A percentile compares a stretch with the other conserved stretches of the same genome.
Evolutionary conservation across 2,329 filamentous ascomycete genomes (phyloP).

Genomic region (Aureobasidium sp.): DNA sequence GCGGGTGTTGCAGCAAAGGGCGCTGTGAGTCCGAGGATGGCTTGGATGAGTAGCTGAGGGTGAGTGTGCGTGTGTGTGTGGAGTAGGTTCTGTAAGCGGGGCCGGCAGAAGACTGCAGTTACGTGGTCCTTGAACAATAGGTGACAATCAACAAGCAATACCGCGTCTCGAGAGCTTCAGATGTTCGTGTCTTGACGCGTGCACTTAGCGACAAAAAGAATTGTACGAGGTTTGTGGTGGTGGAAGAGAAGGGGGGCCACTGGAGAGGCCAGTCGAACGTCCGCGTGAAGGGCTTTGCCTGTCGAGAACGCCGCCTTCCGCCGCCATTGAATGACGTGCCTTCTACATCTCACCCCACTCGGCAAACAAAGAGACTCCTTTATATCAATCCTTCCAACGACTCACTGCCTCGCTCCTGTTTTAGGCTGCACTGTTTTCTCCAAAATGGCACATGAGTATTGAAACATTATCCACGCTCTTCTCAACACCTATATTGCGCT

Average conservation of each 20-base stretch:
- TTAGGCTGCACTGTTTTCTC: not conserved
- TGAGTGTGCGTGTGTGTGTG: not conserved
- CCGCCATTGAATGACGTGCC: not conserved
- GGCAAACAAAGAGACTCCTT: not conserved
- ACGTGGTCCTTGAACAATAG: not conserved
- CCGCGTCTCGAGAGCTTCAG: not conserved
- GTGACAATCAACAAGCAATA: not conserved
- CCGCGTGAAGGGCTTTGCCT: not conserved
- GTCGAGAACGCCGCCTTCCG: not conserved
- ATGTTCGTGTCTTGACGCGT: not conserved
- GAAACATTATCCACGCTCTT: not conserved
- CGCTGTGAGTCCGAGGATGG: not conserved
- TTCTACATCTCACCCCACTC: not conserved
- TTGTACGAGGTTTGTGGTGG: not conserved
- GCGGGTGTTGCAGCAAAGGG: not conserved
- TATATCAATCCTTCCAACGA: not conserved
- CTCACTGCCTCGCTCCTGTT: not conserved
- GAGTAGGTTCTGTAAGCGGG: conserved; percentile 4
- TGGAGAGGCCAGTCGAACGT: not conserved
- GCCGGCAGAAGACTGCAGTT: not conserved
- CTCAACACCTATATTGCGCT: not conserved
- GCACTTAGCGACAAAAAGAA: not conserved
- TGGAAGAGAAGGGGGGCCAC: not conserved
- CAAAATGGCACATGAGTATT: no score
- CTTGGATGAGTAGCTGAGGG: conserved; percentile 1